Base-by-base conservation (phyloP, 2,329 filamentous ascomycete genomes). In the Ustulina deusta region DNA sequence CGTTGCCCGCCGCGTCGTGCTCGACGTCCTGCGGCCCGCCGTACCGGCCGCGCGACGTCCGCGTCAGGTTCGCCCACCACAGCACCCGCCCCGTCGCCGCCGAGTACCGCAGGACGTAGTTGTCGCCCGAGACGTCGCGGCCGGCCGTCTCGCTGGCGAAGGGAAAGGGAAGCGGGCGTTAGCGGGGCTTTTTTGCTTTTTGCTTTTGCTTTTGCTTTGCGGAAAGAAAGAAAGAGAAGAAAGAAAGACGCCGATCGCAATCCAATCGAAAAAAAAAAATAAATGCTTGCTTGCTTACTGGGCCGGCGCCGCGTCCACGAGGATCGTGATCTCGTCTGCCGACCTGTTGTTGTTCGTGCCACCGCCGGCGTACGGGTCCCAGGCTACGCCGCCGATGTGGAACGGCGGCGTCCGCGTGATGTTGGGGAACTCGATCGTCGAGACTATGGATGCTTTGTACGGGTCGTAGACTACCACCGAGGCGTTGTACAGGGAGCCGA, bases 11-110 rank as follows among this genome's bases (percentile, higher is more conserved):
- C 0, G 58, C 46, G 55, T 81, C 80, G 58, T 79, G 76, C 42
- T 79, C 80, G 2, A 81, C 73, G 58, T 83, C 81, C 63, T 82
- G 81, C 40, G 77, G 81, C 6, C 79, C 81, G 27, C 79, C 77
- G 66, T 79, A 82, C 0, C 57, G 62, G 3, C 78, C 78, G 0
- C 68, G 58, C 0, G 75, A 76, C 0, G 77, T 57, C 0, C 72
- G 68, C 0, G 77, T 80, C 10, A 82, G 65, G 67, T 82, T 79
- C 10, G 73, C 59, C 17, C 63, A 69, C 79, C 79, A 82, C 7
- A 79, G 68, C 1, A 74, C 60, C 34, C 66, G 58, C 10, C 74
- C 60, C 11, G 61, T 60, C 10, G 68, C 29, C 1, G 78, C 69
- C 60, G 80, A 74, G 61, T 78, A 81, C 61, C 80, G 80, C 34